Base-by-base conservation (phyloP, 108 stramenopile genomes). In the Pinguiococcus pyrenoidosus region DNA sequence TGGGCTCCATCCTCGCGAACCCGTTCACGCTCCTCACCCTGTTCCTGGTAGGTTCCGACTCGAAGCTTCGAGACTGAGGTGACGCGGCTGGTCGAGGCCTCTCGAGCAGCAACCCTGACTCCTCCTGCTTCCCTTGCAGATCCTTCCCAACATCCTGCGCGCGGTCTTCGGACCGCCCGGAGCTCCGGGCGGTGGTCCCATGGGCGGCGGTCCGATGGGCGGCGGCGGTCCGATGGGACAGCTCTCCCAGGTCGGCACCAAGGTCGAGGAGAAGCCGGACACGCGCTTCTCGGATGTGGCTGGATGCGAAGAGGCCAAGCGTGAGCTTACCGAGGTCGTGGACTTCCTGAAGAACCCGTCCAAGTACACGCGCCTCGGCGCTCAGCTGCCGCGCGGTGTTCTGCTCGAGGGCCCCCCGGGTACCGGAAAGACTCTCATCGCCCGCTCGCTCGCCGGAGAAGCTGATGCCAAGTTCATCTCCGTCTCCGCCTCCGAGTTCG, bases 281-380 rank as follows among this genome's bases (percentile, higher is more conserved):
- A 66, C 65, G 12, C 61, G 65, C 39, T 96, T 96, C 68, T 81
- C 80, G 29, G 89, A 78, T 52, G 90, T 96, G n/a, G 90, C 89
- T 5, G 94, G 94, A 34, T 89, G 87, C 53, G 89, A 96, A 43
- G 77, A 75, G 7, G 90, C 90, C 51, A 96, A 96, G 71, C 42
- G 83, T 16, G 90, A 96, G 56, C 88, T 96, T 28, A 65, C 82
- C 26, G 94, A 96, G 61, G 82, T 96, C 43, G 94, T 96, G n/a
- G 89, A 91, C 71, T 96, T 89, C 58, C 65, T 96, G 20, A 85
- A 88, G 75, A 80, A 91, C 51, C 90, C 94, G 5, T 74, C 79
- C 38, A 66, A 57, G 42, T 74, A 62, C 66, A 74, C 73, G 24
- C 41, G 62, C 22, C 53, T 71, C 0, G 69, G 69, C 27, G 69